A percentile compares a stretch with the other conserved stretches of the same genome.
Evolutionary conservation across 1,284 basidiomycete species (phyloP).

Genomic region (Austroboletus rostrupii): DNA sequence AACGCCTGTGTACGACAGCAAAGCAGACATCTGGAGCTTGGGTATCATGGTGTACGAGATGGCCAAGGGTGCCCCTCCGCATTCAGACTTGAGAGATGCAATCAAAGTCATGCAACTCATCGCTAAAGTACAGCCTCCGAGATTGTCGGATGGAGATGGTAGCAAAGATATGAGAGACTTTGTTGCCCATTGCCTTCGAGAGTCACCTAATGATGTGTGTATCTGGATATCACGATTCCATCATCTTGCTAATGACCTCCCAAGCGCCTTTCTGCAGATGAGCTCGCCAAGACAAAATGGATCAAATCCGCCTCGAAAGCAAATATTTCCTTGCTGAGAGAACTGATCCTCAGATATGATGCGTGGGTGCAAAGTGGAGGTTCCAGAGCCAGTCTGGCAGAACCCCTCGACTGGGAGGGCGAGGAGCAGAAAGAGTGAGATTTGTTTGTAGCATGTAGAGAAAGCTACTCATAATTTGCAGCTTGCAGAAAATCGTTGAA

Average conservation of each 20-base stretch:
- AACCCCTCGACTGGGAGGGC: slow-evolving; percentile 67
- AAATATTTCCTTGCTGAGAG: slow-evolving; percentile 72
- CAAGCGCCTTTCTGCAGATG: slow-evolving; percentile 86
- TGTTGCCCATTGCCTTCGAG: slow-evolving; percentile 80
- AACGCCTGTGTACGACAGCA: slow-evolving; percentile 85
- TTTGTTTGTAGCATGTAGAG: background rate
- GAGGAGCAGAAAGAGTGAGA: slow-evolving; percentile 54
- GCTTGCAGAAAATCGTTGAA: slow-evolving; percentile 29
- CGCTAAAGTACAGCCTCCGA: slow-evolving; percentile 82
- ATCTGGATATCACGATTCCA: background rate
- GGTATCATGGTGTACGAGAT: slow-evolving; percentile 96
- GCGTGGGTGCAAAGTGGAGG: slow-evolving; percentile 79
- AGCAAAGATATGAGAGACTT: slow-evolving; percentile 89
- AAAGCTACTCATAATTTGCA: slow-evolving; percentile 19
- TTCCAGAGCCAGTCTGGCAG: slow-evolving; percentile 75
- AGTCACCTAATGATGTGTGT: slow-evolving; percentile 76
- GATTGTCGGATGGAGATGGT: slow-evolving; percentile 74
- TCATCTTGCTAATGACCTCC: slow-evolving; percentile 9
- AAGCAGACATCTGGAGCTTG: slow-evolving; percentile 96
- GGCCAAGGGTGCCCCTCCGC: slow-evolving; percentile 89
- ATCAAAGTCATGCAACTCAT: slow-evolving; percentile 91
- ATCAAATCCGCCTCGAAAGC: slow-evolving; percentile 77
- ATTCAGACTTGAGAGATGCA: slow-evolving; percentile 78
- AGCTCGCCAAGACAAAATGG: slow-evolving; percentile 90
- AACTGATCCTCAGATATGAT: slow-evolving; percentile 76